Base-by-base conservation (phyloP, 768 basidiomycete genomes). In the Trametes maxima region DNA sequence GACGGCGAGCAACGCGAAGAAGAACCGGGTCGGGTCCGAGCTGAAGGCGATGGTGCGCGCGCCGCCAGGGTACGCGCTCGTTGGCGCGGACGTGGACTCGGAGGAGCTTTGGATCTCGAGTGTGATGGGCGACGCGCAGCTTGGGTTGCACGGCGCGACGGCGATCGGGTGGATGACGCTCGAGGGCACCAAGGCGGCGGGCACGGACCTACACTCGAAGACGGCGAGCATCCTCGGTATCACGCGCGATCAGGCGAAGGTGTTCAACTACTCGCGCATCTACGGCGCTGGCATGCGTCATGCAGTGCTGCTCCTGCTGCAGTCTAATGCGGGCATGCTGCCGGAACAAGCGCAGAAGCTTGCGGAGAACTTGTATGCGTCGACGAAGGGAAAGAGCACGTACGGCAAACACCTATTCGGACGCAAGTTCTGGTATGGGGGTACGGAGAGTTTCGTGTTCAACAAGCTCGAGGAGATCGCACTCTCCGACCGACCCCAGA, bases 131-230 rank as follows among this genome's bases (percentile, higher is more conserved):
- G 97, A 98, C 70, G 92, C 95, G 0, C 96, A 99, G 74, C 97
- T 99, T 73, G 97, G 96, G 10, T 73, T 96, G 59, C 95, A 99
- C 67, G 96, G 96, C 12, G 94, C 95, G 12, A 95, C 95, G 2
- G 95, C 96, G 1, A 87, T 99, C 44, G 96, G 97, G 3, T 98
- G 96, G 96, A 98, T 99, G 96, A 98, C 95, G 16, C 82, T 99
- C 28, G 97, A 98, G 73, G 95, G 97, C 0, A 96, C 95, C 16
- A 98, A 98, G 75, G 82, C 88, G 0, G 89, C 90, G 0, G 95
- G 95, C 5, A 98, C 96, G 6, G 96, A 99, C 76, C 76, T 99
- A 33, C 96, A 98, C 70, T 98, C 95, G 12, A 97, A 97, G 77
- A 96, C 95, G 1, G 97, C 96, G 12, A 85, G 76, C 60, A 98